Evolutionary conservation across 2,329 filamentous ascomycete species (phyloP), one percentile per base, ranked within the genome.

Genomic region (Xylaria sp.): DNA sequence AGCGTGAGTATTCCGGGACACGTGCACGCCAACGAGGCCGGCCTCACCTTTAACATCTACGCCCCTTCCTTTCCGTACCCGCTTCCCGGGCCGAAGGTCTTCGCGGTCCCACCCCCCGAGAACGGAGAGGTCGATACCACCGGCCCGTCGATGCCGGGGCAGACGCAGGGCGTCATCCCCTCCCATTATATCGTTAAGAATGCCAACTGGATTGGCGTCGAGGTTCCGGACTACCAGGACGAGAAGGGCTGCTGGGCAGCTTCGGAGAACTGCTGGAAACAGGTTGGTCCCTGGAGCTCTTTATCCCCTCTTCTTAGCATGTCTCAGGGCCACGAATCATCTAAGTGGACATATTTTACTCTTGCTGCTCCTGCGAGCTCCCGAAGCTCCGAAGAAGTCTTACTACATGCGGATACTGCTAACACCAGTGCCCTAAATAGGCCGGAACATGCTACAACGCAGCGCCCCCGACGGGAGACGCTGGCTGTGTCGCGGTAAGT

Each of bases 161-260:
- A 70, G 53, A 71, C 71, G 2, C 83, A 84, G 45, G 89, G 88
- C 13, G 44, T 65, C 25, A 80, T 87, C 59, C 89, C 89, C 0
- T 61, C 73, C 1, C 79, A 82, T 71, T 91, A 87, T 74, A 80
- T 92, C 42, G 74, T 89, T 66, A 87, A 88, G 74, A 92, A 92
- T 75, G 90, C 81, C 65, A 92, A 93, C 80, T 93, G 90, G 90
- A 92, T 89, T 78, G 90, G 85, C 58, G 81, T 84, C 66, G 85
- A 91, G 73, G 82, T 92, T 0, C 76, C 85, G 0, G 72, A 78
- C 9, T 92, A 90, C 79, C 80, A 79, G 4, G 80, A 81, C 50
- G 82, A 88, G 74, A 74, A 74, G 1, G 84, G 84, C 15, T 93
- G 91, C 81, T 92, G 88, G 87, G 82, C 81, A 63, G 79, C 83